These are phyloP conservation scores for Filosporella fistucella DNA, from an alignment of 495 filamentous ascomycete species.

Conservation along the genomic window DNA sequence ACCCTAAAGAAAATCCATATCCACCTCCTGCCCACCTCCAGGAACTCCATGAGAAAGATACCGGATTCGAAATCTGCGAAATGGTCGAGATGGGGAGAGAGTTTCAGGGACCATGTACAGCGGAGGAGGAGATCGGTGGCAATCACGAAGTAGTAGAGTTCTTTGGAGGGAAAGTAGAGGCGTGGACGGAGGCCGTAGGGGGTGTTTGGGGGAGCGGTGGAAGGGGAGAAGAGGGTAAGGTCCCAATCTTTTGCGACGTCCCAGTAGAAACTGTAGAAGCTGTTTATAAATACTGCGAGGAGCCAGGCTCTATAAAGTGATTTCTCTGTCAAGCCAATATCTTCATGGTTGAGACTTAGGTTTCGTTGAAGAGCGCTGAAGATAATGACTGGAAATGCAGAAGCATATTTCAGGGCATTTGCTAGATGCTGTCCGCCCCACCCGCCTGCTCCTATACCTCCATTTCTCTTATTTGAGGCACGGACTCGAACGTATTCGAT, in stretches of 20 bases:
- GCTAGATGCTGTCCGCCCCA: slow-evolving; percentile 82
- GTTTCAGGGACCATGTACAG: slow-evolving; percentile 85
- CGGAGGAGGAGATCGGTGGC: slow-evolving; percentile 72
- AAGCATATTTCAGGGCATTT: slow-evolving; percentile 90
- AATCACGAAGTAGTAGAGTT: slow-evolving; percentile 81
- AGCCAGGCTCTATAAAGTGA: slow-evolving; percentile 50
- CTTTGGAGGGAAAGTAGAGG: slow-evolving; percentile 61
- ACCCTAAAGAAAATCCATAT: slow-evolving; percentile 95
- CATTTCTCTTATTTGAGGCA: slow-evolving; percentile 34
- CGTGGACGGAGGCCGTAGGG: slow-evolving; percentile 74
- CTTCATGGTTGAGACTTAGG: slow-evolving; percentile 35
- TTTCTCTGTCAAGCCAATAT: slow-evolving; percentile 35
- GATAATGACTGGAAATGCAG: slow-evolving; percentile 87
- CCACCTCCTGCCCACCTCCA: slow-evolving; percentile 86
- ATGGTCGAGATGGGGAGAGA: slow-evolving; percentile 73
- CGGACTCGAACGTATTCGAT: slow-evolving; percentile 79
- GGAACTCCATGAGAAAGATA: slow-evolving; percentile 79
- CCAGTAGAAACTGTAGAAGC: slow-evolving; percentile 95
- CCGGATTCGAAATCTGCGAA: slow-evolving; percentile 77
- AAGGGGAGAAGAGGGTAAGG: slow-evolving; percentile 70
- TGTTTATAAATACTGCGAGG: slow-evolving; percentile 67
- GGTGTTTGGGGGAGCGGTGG: background rate
- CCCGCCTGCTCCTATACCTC: slow-evolving; percentile 33
- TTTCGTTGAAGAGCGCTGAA: slow-evolving; percentile 70
- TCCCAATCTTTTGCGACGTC: slow-evolving; percentile 97